Evolutionary conservation across 2,329 filamentous ascomycete genomes (phyloP).

Genomic region (Didymella sp.): DNA sequence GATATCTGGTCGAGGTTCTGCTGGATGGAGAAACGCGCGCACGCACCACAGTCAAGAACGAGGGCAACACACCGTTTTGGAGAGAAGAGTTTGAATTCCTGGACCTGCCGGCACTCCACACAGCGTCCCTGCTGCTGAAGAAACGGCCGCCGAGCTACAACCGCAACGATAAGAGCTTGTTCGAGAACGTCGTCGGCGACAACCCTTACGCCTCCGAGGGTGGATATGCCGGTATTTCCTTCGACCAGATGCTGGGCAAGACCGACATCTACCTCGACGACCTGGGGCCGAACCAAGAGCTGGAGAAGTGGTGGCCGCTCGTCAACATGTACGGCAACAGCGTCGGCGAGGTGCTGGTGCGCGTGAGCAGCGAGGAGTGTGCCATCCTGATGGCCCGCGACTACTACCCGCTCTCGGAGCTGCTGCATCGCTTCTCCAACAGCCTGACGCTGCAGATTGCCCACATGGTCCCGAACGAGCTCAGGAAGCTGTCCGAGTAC

Average conservation of each 20-base stretch:
- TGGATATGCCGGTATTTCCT: conserved; percentile 56
- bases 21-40: conserved; percentile 81
- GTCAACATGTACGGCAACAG: conserved; percentile 76
- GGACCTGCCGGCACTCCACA: conserved; percentile 74
- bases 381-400: conserved; percentile 86
- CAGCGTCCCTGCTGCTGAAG: conserved; percentile 75
- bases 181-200: conserved; percentile 44
- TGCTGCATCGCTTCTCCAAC: conserved; percentile 84
- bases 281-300: conserved; percentile 75
- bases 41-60: conserved; percentile 73
- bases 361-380: conserved; percentile 83
- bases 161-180: conserved; percentile 44
- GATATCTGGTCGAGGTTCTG: conserved; percentile 80
- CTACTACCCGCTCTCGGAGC: conserved; percentile 80
- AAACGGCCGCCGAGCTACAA: conserved; percentile 57
- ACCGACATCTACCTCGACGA: conserved; percentile 86
- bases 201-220: conserved; percentile 47
- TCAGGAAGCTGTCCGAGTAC: conserved; percentile 82
- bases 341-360: conserved; percentile 85
- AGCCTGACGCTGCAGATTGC: conserved; percentile 86
- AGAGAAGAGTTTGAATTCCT: conserved; percentile 79
- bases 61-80: conserved; percentile 80
- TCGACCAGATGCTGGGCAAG: conserved; percentile 66
- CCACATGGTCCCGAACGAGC: conserved; percentile 75
- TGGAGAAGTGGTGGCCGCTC: conserved; percentile 86